These are phyloP conservation scores for Phialophora macrospora DNA, from an alignment of 2,329 filamentous ascomycete genomes.

Conservation along the genomic window DNA sequence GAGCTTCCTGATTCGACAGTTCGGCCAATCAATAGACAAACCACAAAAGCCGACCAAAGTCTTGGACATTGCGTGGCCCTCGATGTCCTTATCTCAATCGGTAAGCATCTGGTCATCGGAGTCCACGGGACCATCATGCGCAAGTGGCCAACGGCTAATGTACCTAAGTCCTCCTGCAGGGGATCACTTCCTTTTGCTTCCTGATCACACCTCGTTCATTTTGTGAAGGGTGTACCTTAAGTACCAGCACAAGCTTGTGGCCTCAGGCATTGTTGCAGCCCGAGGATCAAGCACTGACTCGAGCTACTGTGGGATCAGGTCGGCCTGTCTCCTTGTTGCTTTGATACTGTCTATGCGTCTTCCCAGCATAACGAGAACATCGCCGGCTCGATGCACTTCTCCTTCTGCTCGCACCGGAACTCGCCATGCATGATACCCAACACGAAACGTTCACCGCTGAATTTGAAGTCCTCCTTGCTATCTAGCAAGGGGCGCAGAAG, in stretches of 20 bases:
- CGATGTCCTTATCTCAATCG: slow-evolving; percentile 8
- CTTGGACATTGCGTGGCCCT: slow-evolving; percentile 10
- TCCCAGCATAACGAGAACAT: background rate
- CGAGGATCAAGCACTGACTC: background rate
- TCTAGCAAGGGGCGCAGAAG: background rate
- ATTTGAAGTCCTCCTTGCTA: background rate
- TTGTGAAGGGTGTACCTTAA: background rate
- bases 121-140: background rate
- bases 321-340: background rate
- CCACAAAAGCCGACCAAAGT: slow-evolving; percentile 5
- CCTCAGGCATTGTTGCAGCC: slow-evolving; percentile 6
- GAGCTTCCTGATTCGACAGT: slow-evolving; percentile 19
- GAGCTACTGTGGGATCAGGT: background rate
- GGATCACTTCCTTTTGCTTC: background rate
- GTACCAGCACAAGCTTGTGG: background rate
- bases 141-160: background rate
- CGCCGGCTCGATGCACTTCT: background rate
- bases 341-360: background rate
- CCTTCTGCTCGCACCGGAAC: background rate
- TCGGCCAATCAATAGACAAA: background rate
- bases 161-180: background rate
- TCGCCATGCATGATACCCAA: background rate
- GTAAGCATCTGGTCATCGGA: background rate
- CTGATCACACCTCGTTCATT: background rate
- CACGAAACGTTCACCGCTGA: background rate